Conservation (phyloP, 2,329 filamentous ascomycete genomes). For the Fusarium transvaalense region DNA sequence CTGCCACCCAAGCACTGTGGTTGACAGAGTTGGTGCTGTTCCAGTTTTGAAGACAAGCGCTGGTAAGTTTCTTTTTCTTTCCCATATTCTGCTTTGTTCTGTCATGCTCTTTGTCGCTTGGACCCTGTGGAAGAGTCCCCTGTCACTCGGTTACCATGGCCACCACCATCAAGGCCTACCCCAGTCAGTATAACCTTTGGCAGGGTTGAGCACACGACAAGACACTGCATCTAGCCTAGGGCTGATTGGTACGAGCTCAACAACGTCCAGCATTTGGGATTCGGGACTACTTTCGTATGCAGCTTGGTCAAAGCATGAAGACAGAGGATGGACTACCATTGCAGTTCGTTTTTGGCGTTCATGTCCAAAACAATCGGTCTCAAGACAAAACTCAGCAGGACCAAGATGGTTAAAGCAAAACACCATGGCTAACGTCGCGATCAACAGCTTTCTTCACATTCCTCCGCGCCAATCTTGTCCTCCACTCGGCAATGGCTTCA, state of each 20-base stretch:
- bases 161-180: conserved; percentile 33
- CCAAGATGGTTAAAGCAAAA: conserved; percentile 4
- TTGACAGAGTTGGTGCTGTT: conserved; percentile 67
- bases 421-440: conserved; percentile 35
- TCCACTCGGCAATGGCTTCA: conserved; percentile 73
- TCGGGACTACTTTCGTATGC: not conserved
- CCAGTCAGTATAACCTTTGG: conserved; percentile 10
- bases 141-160: conserved; percentile 40
- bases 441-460: conserved; percentile 83
- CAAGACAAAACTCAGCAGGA: not conserved
- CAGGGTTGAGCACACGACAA: conserved; percentile 21
- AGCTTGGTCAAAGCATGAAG: not conserved
- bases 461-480: conserved; percentile 81
- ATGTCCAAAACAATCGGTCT: conserved; percentile 2
- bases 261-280: not conserved
- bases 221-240: not conserved
- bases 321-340: not conserved
- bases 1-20: conserved; percentile 62
- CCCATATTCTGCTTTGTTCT: conserved; percentile 19
- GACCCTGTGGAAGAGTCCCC: conserved; percentile 27
- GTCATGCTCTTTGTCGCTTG: conserved; percentile 19
- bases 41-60: conserved; percentile 71
- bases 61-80: conserved; percentile 65
- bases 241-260: conserved; percentile 1
- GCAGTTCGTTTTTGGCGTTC: not conserved